Conservation (phyloP, 2,329 filamentous ascomycete species). For the Penicillium janthinellum region DNA sequence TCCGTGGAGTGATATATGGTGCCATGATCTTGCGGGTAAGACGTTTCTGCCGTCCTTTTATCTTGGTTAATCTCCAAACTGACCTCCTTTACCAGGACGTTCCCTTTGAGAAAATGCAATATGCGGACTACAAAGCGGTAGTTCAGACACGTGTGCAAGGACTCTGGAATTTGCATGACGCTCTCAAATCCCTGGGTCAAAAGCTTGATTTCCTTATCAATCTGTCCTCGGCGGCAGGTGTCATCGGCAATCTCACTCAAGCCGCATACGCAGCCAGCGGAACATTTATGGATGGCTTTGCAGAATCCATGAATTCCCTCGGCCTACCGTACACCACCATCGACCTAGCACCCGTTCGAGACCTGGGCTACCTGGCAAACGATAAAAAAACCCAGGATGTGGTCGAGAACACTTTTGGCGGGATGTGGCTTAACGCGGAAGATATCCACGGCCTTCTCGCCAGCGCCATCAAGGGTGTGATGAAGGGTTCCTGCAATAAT, state of each 20-base stretch:
- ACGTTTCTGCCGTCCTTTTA: not conserved
- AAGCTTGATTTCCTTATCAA: slow-evolving; percentile 32
- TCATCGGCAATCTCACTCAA: slow-evolving; percentile 54
- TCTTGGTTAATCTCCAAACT: not conserved
- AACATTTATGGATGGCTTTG: slow-evolving; percentile 28
- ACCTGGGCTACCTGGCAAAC: slow-evolving; percentile 22
- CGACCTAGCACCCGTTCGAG: slow-evolving; percentile 42
- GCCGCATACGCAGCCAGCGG: slow-evolving; percentile 58
- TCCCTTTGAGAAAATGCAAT: slow-evolving; percentile 32
- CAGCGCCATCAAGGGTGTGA: slow-evolving; percentile 26
- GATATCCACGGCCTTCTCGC: slow-evolving; percentile 28
- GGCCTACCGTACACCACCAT: slow-evolving; percentile 52
- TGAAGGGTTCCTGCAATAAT: slow-evolving; percentile 19
- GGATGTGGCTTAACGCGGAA: slow-evolving; percentile 21
- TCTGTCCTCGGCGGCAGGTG: slow-evolving; percentile 30
- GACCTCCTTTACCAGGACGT: slow-evolving; percentile 21
- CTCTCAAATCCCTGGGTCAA: slow-evolving; percentile 13
- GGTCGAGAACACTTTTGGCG: slow-evolving; percentile 1
- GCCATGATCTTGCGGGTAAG: slow-evolving; percentile 49
- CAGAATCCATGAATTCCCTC: slow-evolving; percentile 46
- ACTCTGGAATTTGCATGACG: slow-evolving; percentile 36
- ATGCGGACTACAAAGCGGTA: slow-evolving; percentile 29
- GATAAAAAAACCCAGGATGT: slow-evolving; percentile 2
- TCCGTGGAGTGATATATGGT: slow-evolving; percentile 49
- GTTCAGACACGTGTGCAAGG: slow-evolving; percentile 29